Evolutionary conservation across 2,329 filamentous ascomycete species (phyloP), one percentile per base, ranked within the genome.

Genomic region (Mollisia scopiformis): DNA sequence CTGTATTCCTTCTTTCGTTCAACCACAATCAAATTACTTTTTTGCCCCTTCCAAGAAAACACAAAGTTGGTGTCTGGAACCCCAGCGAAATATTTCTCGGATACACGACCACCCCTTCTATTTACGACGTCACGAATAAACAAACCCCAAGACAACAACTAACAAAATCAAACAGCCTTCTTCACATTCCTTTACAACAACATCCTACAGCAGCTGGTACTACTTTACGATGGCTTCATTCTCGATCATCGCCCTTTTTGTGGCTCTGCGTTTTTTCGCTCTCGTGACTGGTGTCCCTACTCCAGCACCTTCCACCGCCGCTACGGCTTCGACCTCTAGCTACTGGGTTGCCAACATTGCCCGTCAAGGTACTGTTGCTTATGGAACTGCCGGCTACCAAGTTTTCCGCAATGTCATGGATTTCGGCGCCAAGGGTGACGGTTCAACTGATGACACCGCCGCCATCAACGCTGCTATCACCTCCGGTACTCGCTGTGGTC

Each of bases 381-480:
- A 63, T 62, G 72, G 73, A 43, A 76, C 78, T 25, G 76, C 77
- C 71, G 57, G 53, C n/a, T 95, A 92, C 82, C 83, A 90, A 74
- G 79, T 93, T 66, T 93, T 86, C 77, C 88, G 90, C 68, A 92
- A 92, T 69, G 90, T 93, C 51, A 86, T 84, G 76, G 88, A 92
- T 69, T 93, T 85, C 70, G 90, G 90, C 50, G 90, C 90, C 51
- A 84, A 79, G 65, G 90, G 89, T 76, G 85, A 85, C 73, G 84
- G 82, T 57, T 75, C 78, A 0, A 90, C 89, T 27, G 94, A 98
- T 74, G 93, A 97, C 73, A 97, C 93, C 0, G 69, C 77, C 0
- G 92, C 93, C 58, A 97, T 98, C 83, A 97, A 97, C 79, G 75
- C 79, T 41, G 93, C 93, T 66, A 90, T 97, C 70, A 82, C 85